Conservation (phyloP, 306 rosid genomes). For the Myrica gale region DNA sequence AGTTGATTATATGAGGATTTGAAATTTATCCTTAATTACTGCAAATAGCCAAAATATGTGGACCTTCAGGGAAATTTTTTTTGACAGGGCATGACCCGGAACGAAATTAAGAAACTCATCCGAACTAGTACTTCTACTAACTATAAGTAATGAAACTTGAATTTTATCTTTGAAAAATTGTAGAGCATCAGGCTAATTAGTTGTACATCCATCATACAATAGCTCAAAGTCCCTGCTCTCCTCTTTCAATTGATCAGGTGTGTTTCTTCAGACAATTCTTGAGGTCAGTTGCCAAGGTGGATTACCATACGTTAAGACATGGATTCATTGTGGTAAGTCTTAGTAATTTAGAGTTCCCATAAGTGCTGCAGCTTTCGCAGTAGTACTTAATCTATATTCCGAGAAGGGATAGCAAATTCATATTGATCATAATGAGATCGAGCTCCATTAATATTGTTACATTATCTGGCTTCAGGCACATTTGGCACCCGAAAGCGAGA, state of each 20-base stretch:
- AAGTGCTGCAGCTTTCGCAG: background rate
- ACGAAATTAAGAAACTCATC: too few species aligned
- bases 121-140: too few species aligned
- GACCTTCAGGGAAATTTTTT: too few species aligned
- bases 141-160: background rate
- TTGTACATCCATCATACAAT: background rate
- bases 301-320: conserved; percentile 71
- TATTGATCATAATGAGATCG: background rate
- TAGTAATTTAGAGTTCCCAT: background rate
- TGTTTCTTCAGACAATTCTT: conserved; percentile 84
- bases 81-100: too few species aligned
- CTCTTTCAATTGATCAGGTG: conserved; percentile 38
- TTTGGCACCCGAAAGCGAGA: conserved; percentile 57
- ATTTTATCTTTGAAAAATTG: background rate
- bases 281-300: conserved; percentile 65
- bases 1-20: background rate
- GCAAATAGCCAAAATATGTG: background rate
- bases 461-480: conserved; percentile 61
- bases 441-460: background rate
- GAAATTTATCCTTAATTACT: background rate
- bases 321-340: conserved; percentile 78
- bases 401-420: background rate
- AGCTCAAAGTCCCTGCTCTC: background rate
- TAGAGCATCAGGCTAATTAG: background rate
- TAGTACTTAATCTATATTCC: background rate